Evolutionary conservation across 73 alveolate species (phyloP), one percentile per base, ranked within the genome.

Genomic region (Blepharisma stoltei): DNA sequence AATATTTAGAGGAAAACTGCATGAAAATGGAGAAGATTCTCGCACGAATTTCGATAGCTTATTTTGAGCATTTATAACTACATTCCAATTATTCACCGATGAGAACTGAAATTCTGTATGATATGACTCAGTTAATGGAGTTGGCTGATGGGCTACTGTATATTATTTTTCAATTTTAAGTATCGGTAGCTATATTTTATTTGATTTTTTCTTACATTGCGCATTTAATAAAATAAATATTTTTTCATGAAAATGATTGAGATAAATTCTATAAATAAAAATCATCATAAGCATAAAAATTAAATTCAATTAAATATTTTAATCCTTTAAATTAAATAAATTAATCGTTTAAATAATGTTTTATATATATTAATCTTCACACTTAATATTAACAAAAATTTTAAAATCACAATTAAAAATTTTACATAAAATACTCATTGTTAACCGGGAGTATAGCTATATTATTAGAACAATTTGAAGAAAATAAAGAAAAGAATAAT

Each of bases 161-260:
- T 96, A 90, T 76, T 85, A 93, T 55, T 79, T 97, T 27, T 82
- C 95, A n/a, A 93, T 98, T 97, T 90, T 97, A 11, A 81, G 93
- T 78, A 78, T 97, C 7, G 99, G 99, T 44, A 93, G 92, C 81
- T 93, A 85, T 81, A 94, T 95, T 38, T 89, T 97, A 11, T 89
- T 97, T 54, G 95, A 97, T 86, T 78, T 97, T 55, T 97, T 97
- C 90, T 80, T 94, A n/a, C n/a, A n/a, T n/a, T n/a, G n/a, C n/a
- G n/a, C n/a, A n/a, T n/a, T n/a, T n/a, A n/a, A n/a, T n/a, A n/a
- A n/a, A n/a, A n/a, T n/a, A n/a, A n/a, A n/a, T n/a, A n/a, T n/a
- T n/a, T n/a, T n/a, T n/a, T n/a, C n/a, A n/a, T n/a, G n/a, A n/a
- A n/a, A n/a, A n/a, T n/a, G n/a, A n/a, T n/a, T n/a, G n/a, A n/a